Evolutionary conservation across 2,329 filamentous ascomycete species (phyloP).

Genomic region (Emergomyces africanus): DNA sequence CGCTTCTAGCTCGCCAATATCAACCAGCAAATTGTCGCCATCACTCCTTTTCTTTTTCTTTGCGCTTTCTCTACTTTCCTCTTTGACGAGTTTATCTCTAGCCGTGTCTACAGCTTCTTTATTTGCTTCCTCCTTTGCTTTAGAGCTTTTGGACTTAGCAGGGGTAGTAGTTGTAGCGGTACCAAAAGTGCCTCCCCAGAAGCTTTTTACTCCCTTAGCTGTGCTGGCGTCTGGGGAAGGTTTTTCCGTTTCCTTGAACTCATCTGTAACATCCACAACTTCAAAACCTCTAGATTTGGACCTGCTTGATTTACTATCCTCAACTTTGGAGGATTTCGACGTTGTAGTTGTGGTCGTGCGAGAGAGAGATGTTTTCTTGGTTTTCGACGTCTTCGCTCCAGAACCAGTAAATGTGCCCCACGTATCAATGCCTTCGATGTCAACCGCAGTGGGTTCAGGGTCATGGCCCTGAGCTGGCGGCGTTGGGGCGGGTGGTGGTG

Average conservation of each 20-base stretch:
- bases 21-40: constrained; percentile 23
- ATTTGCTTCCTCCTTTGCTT: constrained; percentile 19
- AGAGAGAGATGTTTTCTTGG: constrained; percentile 29
- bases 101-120: constrained; percentile 15
- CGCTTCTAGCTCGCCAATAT: constrained; percentile 21
- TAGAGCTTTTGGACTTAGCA: constrained; percentile 33
- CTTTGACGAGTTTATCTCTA: constrained; percentile 14
- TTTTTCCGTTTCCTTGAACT: constrained; percentile 21
- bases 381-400: constrained; percentile 28
- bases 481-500: constrained; percentile 36
- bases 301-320: constrained; percentile 20
- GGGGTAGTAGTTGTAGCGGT: constrained; percentile 27
- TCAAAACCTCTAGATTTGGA: constrained; percentile 16
- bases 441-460: constrained; percentile 24
- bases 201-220: constrained; percentile 25
- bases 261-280: constrained; percentile 14
- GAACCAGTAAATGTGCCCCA: constrained; percentile 25
- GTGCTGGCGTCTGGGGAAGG: constrained; percentile 21
- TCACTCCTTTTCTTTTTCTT: constrained; percentile 16
- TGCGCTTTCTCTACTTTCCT: constrained; percentile 12
- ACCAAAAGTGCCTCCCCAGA: constrained; percentile 32
- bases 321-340: constrained; percentile 14
- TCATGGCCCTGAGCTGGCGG: constrained; percentile 34
- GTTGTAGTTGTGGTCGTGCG: constrained; percentile 10
- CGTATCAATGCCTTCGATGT: constrained; percentile 21